These are phyloP conservation scores for Trichoderma sp. DNA, from an alignment of 2,329 filamentous ascomycete genomes.

Conservation along the genomic window DNA sequence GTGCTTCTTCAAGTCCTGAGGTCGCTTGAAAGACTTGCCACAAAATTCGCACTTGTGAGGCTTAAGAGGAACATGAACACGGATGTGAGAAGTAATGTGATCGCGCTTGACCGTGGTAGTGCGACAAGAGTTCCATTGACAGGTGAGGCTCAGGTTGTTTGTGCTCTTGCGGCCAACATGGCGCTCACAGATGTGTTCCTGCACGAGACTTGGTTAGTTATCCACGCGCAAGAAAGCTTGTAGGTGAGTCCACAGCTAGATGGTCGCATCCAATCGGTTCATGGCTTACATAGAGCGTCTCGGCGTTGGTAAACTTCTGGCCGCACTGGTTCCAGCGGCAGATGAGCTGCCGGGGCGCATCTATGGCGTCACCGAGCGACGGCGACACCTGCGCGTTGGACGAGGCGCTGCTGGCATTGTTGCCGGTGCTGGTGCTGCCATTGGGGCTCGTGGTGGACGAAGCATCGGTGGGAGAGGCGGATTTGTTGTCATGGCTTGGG, in stretches of 20 bases:
- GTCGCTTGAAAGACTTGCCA: constrained; percentile 97
- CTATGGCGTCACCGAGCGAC: neutral
- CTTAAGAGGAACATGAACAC: constrained; percentile 97
- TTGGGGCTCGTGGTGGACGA: constrained; percentile 11
- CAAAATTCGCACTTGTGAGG: constrained; percentile 99
- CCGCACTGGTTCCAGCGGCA: constrained; percentile 60
- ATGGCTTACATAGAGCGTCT: constrained; percentile 57
- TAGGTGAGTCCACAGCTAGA: too few relatives aligned
- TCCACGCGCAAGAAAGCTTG: neutral
- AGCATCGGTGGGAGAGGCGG: constrained; percentile 7
- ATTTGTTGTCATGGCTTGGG: constrained; percentile 28
- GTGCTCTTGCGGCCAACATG: constrained; percentile 99
- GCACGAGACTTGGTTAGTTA: neutral
- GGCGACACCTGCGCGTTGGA: neutral
- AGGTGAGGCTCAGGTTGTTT: constrained; percentile 96
- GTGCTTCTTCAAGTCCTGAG: constrained; percentile 98
- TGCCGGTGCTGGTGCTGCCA: constrained; percentile 8
- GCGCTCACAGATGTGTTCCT: constrained; percentile 98
- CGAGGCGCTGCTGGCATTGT: constrained; percentile 2
- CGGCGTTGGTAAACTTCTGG: constrained; percentile 56
- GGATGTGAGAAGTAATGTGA: constrained; percentile 98
- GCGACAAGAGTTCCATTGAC: constrained; percentile 93
- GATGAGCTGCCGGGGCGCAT: constrained; percentile 36
- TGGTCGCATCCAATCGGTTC: neutral
- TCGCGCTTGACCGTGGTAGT: constrained; percentile 98